A percentile compares a stretch with the other conserved stretches of the same genome.
phyloP scores from a whole-genome alignment of 2,329 filamentous ascomycete genomes.

The Paecilomyces fulvus region DNA sequence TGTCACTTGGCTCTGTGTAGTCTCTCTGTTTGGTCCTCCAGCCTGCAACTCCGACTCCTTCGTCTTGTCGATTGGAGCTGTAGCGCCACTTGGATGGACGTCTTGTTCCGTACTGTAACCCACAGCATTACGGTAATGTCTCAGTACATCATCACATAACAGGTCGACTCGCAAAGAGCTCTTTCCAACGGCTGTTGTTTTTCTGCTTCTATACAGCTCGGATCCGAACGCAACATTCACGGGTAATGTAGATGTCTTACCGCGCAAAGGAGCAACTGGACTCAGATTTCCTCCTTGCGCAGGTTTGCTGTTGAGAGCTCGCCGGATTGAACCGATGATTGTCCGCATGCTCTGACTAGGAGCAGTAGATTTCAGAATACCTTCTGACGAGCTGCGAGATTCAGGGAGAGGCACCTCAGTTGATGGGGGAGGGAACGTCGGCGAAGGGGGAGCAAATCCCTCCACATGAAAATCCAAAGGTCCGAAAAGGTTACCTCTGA shows the following conservation, averaged over 20 bases:
- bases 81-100: constrained; percentile 9
- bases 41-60: constrained; percentile 3
- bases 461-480: constrained; percentile 77
- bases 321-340: constrained; percentile 75
- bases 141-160: constrained; percentile 67
- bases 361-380: constrained; percentile 16
- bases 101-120: constrained; percentile 48
- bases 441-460: constrained; percentile 47
- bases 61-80: constrained; percentile 4
- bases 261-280: constrained; percentile 23
- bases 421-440: constrained; percentile 25
- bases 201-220: constrained; percentile 35
- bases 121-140: constrained; percentile 70
- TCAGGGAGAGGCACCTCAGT: constrained; percentile 15
- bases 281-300: constrained; percentile 28
- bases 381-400: constrained; percentile 22
- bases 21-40: constrained; percentile 20
- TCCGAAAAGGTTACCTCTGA: constrained; percentile 75
- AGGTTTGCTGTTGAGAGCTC: constrained; percentile 60
- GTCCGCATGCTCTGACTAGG: constrained; percentile 66
- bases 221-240: constrained; percentile 38
- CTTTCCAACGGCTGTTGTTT: constrained; percentile 24
- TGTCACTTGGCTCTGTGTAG: constrained; percentile 52
- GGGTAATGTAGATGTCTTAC: constrained; percentile 35
- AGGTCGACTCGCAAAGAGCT: constrained; percentile 66